Conservation (phyloP, 352 stramenopile species). For the Blastocystis sp. region DNA sequence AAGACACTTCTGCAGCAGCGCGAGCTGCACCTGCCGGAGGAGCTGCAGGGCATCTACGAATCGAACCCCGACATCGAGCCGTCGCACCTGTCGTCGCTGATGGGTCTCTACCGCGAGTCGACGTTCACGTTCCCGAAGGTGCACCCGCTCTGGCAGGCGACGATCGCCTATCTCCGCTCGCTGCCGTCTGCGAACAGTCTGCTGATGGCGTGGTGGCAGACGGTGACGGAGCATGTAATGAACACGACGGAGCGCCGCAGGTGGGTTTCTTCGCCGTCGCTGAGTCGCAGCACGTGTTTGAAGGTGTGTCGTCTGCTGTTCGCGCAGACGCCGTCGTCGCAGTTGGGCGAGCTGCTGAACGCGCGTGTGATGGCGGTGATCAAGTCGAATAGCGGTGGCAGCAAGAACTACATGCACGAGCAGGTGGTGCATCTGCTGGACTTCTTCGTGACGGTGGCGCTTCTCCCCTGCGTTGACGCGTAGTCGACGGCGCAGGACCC, state of each 20-base stretch:
- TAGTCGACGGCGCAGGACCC: background rate
- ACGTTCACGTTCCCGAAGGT: conserved; percentile 10
- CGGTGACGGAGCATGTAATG: background rate
- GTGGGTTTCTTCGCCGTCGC: background rate
- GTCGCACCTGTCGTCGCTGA: background rate
- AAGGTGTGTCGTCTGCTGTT: conserved; percentile 11
- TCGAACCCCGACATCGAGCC: background rate
- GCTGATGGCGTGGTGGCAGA: conserved; percentile 7
- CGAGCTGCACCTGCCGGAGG: background rate
- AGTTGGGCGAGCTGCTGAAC: background rate
- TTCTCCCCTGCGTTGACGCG: background rate
- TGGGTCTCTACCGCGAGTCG: background rate
- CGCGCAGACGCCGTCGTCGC: background rate
- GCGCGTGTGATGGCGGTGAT: background rate
- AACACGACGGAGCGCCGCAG: background rate
- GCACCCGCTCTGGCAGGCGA: background rate
- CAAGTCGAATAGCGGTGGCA: background rate
- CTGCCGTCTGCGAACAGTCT: background rate
- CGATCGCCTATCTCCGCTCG: background rate
- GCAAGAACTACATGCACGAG: background rate
- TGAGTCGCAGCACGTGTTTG: background rate
- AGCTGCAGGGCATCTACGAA: background rate
- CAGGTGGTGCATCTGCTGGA: conserved; percentile 1
- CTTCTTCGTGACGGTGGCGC: background rate
- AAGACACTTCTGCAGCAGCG: background rate